Evolutionary conservation across 2,329 filamentous ascomycete species (phyloP).

Genomic region (Fusarium virguliforme): DNA sequence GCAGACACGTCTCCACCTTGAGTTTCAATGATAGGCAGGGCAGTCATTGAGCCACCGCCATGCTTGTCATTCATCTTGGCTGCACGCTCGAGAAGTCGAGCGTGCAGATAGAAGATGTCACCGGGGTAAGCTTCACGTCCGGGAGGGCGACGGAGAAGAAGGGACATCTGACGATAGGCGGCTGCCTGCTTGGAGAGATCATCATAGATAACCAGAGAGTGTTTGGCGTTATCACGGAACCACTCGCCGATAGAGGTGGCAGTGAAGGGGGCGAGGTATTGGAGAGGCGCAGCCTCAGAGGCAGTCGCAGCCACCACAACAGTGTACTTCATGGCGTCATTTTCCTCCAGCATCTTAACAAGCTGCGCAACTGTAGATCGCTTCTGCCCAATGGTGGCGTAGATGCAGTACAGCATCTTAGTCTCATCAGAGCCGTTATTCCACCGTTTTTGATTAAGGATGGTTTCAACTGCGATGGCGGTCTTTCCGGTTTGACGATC

Average conservation of each 20-base stretch:
- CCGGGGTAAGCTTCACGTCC: constrained; percentile 99
- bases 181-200: constrained; percentile 99
- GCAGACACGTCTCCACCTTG: constrained; percentile 99
- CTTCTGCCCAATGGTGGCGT: constrained; percentile 99
- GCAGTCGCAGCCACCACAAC: constrained; percentile 96
- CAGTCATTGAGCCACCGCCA: constrained; percentile 96
- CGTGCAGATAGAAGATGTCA: constrained; percentile 99
- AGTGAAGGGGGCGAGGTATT: constrained; percentile 96
- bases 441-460: constrained; percentile 99
- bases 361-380: constrained; percentile 99
- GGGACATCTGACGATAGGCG: constrained; percentile 98
- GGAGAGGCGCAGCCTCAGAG: constrained; percentile 94
- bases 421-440: constrained; percentile 88
- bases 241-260: constrained; percentile 75
- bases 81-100: constrained; percentile 98
- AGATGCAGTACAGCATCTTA: constrained; percentile 99
- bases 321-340: constrained; percentile 99
- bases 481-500: constrained; percentile 99
- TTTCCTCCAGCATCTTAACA: constrained; percentile 99
- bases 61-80: constrained; percentile 99
- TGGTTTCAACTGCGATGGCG: constrained; percentile 96
- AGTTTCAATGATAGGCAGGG: constrained; percentile 98
- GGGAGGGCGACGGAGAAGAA: constrained; percentile 96
- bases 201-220: constrained; percentile 92
- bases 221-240: constrained; percentile 89